phyloP scores from a whole-genome alignment of 2,329 filamentous ascomycete species.

The Fusarium aywerte region DNA sequence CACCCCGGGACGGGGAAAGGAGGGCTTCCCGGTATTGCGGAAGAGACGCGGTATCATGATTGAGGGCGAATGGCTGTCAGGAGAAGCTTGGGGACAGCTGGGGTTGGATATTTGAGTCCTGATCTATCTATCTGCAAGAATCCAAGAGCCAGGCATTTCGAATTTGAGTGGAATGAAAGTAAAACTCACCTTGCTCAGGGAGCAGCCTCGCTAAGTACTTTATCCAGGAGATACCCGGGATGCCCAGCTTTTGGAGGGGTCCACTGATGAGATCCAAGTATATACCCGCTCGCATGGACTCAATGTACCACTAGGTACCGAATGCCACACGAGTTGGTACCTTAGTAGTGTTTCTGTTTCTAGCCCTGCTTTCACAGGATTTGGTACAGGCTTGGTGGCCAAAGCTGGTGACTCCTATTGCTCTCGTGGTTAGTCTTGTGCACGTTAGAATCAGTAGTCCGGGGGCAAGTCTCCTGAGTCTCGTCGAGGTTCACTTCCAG shows the following conservation, averaged over 20 bases:
- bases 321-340: slow-evolving; percentile 8
- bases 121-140: not conserved
- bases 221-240: slow-evolving; percentile 28
- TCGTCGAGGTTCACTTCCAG: not conserved
- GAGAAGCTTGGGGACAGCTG: not conserved
- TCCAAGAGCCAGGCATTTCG: not conserved
- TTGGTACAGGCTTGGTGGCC: slow-evolving; percentile 15
- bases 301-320: slow-evolving; percentile 29
- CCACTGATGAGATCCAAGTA: slow-evolving; percentile 35
- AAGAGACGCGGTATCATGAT: slow-evolving; percentile 26
- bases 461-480: not conserved
- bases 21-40: slow-evolving; percentile 38
- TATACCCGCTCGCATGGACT: slow-evolving; percentile 5
- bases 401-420: slow-evolving; percentile 11
- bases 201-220: slow-evolving; percentile 21
- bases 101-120: not conserved
- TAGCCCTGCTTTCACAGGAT: slow-evolving; percentile 28
- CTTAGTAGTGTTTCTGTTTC: slow-evolving; percentile 12
- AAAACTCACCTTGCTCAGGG: slow-evolving; percentile 23
- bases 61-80: not conserved
- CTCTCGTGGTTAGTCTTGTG: slow-evolving; percentile 1
- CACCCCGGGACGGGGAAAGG: slow-evolving; percentile 41
- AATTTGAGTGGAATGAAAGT: not conserved
- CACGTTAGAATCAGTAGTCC: not conserved
- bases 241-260: slow-evolving; percentile 24